Conservation (phyloP, 495 filamentous ascomycete species). For the Halenospora varia region DNA sequence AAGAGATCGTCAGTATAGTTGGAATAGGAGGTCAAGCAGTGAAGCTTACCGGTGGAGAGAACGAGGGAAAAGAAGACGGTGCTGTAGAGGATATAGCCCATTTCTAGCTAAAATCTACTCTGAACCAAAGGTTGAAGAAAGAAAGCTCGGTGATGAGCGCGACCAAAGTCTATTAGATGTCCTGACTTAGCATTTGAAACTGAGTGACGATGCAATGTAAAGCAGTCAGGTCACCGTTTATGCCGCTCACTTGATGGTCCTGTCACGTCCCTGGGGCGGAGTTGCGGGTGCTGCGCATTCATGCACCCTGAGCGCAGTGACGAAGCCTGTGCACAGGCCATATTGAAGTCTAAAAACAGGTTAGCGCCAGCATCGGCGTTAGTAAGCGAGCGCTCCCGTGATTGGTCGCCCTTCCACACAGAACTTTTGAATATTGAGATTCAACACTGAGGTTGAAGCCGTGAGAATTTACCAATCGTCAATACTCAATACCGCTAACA, state of each 20-base stretch:
- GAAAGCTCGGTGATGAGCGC: not conserved
- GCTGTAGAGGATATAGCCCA: constrained; percentile 70
- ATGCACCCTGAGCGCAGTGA: no score
- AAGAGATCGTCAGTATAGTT: constrained; percentile 4
- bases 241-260: not conserved
- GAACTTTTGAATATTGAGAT: constrained; percentile 23
- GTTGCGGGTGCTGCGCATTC: not conserved
- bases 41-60: constrained; percentile 49
- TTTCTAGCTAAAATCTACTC: not conserved
- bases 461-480: constrained; percentile 25
- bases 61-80: constrained; percentile 60
- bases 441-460: constrained; percentile 29
- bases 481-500: constrained; percentile 39
- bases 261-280: not conserved
- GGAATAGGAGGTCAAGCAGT: constrained; percentile 12
- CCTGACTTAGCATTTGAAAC: not conserved
- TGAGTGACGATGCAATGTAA: not conserved
- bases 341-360: not conserved
- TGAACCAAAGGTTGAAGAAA: not conserved
- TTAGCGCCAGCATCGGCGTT: not conserved
- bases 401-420: constrained; percentile 29
- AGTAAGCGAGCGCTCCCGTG: not conserved
- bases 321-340: not conserved
- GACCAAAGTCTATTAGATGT: not conserved
- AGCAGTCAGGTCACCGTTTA: not conserved